These are phyloP conservation scores for Alternaria alternata DNA, from an alignment of 2,329 filamentous ascomycete genomes.

Conservation along the genomic window DNA sequence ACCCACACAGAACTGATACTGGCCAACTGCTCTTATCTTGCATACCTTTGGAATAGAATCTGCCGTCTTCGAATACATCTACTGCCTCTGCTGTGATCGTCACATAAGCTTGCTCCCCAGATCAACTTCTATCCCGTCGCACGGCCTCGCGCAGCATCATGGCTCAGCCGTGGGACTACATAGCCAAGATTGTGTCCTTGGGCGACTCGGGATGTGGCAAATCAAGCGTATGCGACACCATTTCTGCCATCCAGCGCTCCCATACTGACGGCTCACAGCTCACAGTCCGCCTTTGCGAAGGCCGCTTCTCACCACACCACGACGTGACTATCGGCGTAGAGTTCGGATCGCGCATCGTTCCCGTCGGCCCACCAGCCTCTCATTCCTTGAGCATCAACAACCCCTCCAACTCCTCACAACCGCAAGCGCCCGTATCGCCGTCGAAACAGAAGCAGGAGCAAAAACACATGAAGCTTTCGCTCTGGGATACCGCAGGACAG, in stretches of 20 bases:
- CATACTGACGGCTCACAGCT: slow-evolving; percentile 59
- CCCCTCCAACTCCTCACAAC: slow-evolving; percentile 39
- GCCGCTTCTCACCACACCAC: slow-evolving; percentile 91
- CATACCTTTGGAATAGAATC: background rate
- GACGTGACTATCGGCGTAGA: slow-evolving; percentile 98
- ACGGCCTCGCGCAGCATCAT: slow-evolving; percentile 40
- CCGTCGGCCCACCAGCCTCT: slow-evolving; percentile 83
- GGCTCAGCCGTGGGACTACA: slow-evolving; percentile 91
- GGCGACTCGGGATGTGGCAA: slow-evolving; percentile 97
- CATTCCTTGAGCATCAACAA: slow-evolving; percentile 65
- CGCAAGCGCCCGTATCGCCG: slow-evolving; percentile 28
- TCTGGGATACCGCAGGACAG: slow-evolving; percentile 97
- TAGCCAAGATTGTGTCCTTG: slow-evolving; percentile 97
- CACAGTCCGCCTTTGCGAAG: slow-evolving; percentile 94
- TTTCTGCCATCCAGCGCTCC: background rate
- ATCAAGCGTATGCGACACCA: slow-evolving; percentile 65
- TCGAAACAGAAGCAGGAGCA: slow-evolving; percentile 53
- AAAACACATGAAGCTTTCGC: slow-evolving; percentile 89
- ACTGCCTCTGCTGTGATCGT: slow-evolving; percentile 1
- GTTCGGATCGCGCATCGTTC: slow-evolving; percentile 91
- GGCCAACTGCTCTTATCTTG: background rate
- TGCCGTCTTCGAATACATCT: background rate
- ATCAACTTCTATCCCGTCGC: background rate
- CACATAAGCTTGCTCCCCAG: background rate
- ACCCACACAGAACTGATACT: background rate